These are phyloP conservation scores for Cichorium intybus DNA, from an alignment of 140 eudicot genomes.

Conservation along the genomic window DNA sequence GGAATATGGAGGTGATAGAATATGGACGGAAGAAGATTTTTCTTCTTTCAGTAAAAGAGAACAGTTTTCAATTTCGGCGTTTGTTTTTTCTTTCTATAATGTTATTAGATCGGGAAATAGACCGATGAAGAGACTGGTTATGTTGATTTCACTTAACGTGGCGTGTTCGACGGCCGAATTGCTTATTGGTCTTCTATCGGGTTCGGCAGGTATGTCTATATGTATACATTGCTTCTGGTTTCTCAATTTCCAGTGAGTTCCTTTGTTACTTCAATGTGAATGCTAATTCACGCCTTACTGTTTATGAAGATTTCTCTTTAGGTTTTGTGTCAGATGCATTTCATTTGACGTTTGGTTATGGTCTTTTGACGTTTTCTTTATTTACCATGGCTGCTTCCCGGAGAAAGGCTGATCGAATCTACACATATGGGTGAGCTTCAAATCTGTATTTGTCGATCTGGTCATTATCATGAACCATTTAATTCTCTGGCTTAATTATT, in stretches of 20 bases:
- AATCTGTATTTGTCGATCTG: not conserved
- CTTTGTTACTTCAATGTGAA: not conserved
- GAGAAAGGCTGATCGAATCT: conserved; percentile 60
- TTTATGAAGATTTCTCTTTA: conserved; percentile 18
- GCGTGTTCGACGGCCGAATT: conserved; percentile 80
- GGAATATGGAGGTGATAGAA: too few species aligned
- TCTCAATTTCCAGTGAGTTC: not conserved
- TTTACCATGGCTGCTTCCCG: too few species aligned
- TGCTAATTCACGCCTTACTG: not conserved
- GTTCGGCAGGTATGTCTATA: conserved; percentile 52
- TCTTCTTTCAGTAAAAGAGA: conserved; percentile 10
- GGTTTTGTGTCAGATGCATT: conserved; percentile 97
- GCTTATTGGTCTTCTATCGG: conserved; percentile 63
- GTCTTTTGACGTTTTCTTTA: too few species aligned
- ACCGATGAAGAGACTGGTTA: conserved; percentile 62
- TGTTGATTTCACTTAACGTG: conserved; percentile 78
- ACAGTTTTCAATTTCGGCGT: conserved; percentile 25
- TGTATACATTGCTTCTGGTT: too few species aligned
- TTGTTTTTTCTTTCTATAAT: conserved; percentile 32
- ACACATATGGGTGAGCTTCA: conserved; percentile 76
- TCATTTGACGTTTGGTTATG: too few species aligned
- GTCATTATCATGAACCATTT: not conserved
- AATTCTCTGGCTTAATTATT: too few species aligned
- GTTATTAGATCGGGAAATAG: conserved; percentile 73
- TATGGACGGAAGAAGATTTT: conserved; percentile 29